phyloP scores from a whole-genome alignment of 2,329 filamentous ascomycete genomes.

The Epichloe gansuensis region DNA sequence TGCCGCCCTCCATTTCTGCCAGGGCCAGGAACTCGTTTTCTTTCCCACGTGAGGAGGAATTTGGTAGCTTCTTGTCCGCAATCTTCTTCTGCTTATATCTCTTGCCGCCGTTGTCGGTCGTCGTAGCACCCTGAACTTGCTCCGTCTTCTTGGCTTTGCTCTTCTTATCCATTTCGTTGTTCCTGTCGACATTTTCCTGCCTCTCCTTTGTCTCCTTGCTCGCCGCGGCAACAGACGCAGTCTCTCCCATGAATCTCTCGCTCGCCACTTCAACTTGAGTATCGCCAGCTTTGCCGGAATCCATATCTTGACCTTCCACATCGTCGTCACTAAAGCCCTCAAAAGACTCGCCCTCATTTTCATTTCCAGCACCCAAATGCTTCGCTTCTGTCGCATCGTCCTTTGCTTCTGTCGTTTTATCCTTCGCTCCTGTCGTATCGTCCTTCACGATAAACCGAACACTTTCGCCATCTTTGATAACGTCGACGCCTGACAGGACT shows the following conservation, averaged over 20 bases:
- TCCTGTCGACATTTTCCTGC: conserved; percentile 1
- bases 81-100: conserved; percentile 18
- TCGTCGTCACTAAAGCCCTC: conserved; percentile 48
- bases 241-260: conserved; percentile 9
- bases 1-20: conserved; percentile 36
- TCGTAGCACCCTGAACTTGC: conserved; percentile 11
- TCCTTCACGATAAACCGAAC: conserved; percentile 41
- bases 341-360: conserved; percentile 44
- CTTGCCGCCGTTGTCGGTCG: conserved; percentile 4
- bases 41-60: conserved; percentile 24
- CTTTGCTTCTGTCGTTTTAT: conserved; percentile 14
- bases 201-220: conserved; percentile 3
- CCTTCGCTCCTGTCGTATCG: conserved; percentile 9
- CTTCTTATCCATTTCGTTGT: conserved; percentile 11
- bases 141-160: conserved; percentile 10
- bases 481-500: conserved; percentile 80
- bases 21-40: conserved; percentile 43
- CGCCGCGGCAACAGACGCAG: background rate
- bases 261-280: conserved; percentile 19
- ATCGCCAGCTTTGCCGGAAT: conserved; percentile 20
- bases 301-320: conserved; percentile 21
- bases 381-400: conserved; percentile 11
- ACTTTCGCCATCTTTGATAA: conserved; percentile 54
- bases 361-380: conserved; percentile 9
- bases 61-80: conserved; percentile 23